Evolutionary conservation across 345 rosid species (phyloP), one percentile per base, ranked within the genome.

Genomic region (Salix caprea): DNA sequence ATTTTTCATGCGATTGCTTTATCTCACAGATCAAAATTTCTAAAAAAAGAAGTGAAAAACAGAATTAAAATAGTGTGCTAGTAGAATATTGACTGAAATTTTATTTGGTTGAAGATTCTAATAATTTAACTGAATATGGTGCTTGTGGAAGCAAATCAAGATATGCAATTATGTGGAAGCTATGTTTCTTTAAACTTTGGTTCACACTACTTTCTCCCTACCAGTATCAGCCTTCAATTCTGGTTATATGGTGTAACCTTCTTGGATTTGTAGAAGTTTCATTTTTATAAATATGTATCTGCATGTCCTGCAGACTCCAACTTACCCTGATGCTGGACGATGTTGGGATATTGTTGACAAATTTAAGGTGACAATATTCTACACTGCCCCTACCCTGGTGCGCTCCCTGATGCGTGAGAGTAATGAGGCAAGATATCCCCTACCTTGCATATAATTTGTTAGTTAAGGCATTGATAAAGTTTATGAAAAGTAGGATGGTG

Each of bases 311-410:
- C 90, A 96, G 99, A 89, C 88, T 80, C 98, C 98, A 83, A 96
- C 74, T 86, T 92, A 96, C 82, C 99, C 99, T 74, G 91, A 96
- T 81, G 14, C 98, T 62, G 99, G 99, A 70, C 94, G 99, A 42
- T 90, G 93, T 83, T 96, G 99, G 99, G 93, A 93, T 58, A 91
- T 96, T 74, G 96, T 96, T 76, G 99, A 96, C 89, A 96, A 96
- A 85, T 93, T 88, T 87, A 93, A 90, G 74, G 86, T 95, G 87
- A 86, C 99, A 24, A 80, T 93, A 85, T 95, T 95, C 83, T 96
- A 96, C 76, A 96, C 98, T 60, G 98, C 99, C 32, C 99, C 99
- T 6, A 93, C 99, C 9, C 85, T 95, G 88, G 94, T 95, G 86
- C 94, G 99, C 72, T 91, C 98, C 67, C 98, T 95, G 82, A 96